These are phyloP conservation scores for Vitis vinifera DNA, from an alignment of 164 flowering plant genomes.

Conservation along the genomic window ASM3070453v1 NC_081812.1:2598001-2598500, in stretches of 20 bases:
- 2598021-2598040: slow-evolving; percentile 13
- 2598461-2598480: no score
- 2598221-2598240: neutral
- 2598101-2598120: slow-evolving; percentile 93
- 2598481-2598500: no score
- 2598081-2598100: slow-evolving; percentile 91
- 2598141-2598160: slow-evolving; percentile 4
- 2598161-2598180: neutral
- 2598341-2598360: slow-evolving; percentile 90
- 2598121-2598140: slow-evolving; percentile 46
- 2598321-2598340: slow-evolving; percentile 84
- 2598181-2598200: neutral
- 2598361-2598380: slow-evolving; percentile 3
- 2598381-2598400: neutral
- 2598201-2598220: neutral
- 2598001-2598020: neutral
- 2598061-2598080: slow-evolving; percentile 85
- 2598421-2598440: no score
- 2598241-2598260: neutral
- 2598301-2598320: slow-evolving; percentile 83
- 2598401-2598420: neutral
- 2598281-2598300: neutral
- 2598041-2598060: slow-evolving; percentile 98
- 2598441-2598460: no score
- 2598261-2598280: neutral